Percentiles rank a stretch among this genome's conserved stretches.
phyloP scores from a whole-genome alignment of 2,329 filamentous ascomycete species.

The Drechslerella dactyloides region DNA sequence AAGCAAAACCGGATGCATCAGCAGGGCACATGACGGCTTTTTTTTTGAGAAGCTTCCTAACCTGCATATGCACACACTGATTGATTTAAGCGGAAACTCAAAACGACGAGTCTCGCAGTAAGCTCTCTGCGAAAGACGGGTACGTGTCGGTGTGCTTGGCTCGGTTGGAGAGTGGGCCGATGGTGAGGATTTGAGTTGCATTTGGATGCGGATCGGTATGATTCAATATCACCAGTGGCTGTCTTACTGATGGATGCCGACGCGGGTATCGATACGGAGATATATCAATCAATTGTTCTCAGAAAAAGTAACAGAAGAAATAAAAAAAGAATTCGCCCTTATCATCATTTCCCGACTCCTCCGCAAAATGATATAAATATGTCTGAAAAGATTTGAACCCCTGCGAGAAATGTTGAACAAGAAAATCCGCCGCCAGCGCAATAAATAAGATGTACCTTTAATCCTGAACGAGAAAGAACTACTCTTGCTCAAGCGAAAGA shows the following conservation, averaged over 20 bases:
- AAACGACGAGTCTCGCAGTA: no score
- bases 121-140: background rate
- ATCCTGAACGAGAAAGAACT: slow-evolving; percentile 1
- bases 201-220: background rate
- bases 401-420: background rate
- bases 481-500: background rate
- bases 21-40: slow-evolving; percentile 4
- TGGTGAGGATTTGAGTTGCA: background rate
- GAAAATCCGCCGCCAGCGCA: background rate
- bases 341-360: slow-evolving; percentile 6
- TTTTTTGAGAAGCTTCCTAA: background rate
- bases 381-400: background rate
- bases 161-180: background rate
- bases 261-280: no score
- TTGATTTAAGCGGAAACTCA: slow-evolving; percentile 2
- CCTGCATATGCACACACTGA: background rate
- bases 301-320: background rate
- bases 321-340: background rate
- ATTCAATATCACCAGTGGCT: no score
- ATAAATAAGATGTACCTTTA: background rate
- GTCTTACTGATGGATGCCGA: no score
- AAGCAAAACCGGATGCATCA: background rate
- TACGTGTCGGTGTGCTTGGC: background rate
- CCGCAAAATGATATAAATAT: background rate
- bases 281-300: no score